A percentile compares a stretch with the other conserved stretches of the same genome.
These are phyloP conservation scores for Metschnikowia drakensbergensis DNA, from an alignment of 805 yeast species.

Conservation along the genomic window DNA sequence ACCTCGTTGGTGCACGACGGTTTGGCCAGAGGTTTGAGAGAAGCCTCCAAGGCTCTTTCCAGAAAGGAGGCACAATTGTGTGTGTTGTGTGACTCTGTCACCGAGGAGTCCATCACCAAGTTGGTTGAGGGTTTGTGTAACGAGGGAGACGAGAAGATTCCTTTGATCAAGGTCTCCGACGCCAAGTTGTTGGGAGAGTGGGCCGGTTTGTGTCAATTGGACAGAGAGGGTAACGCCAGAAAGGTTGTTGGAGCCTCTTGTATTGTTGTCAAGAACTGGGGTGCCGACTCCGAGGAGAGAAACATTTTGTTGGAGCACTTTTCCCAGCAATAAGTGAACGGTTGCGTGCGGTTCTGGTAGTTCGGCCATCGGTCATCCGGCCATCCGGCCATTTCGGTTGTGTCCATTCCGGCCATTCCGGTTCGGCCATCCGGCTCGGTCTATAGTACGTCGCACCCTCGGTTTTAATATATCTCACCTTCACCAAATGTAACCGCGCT, in stretches of 20 bases:
- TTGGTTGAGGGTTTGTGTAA: constrained; percentile 99
- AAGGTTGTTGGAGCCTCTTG: constrained; percentile 99
- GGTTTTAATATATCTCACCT: no score
- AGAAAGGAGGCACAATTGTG: constrained; percentile 97
- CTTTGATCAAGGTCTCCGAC: constrained; percentile 98
- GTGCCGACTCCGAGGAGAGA: constrained; percentile 98
- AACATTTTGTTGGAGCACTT: constrained; percentile 93
- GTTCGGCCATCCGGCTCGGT: no score
- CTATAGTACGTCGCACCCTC: no score
- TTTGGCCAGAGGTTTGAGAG: constrained; percentile 99
- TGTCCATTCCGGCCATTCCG: no score
- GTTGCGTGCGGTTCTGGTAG: no score
- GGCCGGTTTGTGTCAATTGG: constrained; percentile 99
- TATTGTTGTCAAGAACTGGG: constrained; percentile 99
- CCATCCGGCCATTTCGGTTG: no score
- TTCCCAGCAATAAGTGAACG: constrained; percentile 65
- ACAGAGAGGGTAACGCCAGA: constrained; percentile 99
- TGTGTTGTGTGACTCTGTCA: constrained; percentile 97
- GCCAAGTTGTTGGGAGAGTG: constrained; percentile 99
- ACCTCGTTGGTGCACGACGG: constrained; percentile 98
- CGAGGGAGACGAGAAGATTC: constrained; percentile 94
- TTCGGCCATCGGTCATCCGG: no score
- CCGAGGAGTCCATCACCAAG: constrained; percentile 94
- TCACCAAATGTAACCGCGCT: not conserved
- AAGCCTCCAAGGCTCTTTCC: constrained; percentile 97